Evolutionary conservation across 2,329 filamentous ascomycete genomes (phyloP).

Genomic region (Fusarium sacchari): DNA sequence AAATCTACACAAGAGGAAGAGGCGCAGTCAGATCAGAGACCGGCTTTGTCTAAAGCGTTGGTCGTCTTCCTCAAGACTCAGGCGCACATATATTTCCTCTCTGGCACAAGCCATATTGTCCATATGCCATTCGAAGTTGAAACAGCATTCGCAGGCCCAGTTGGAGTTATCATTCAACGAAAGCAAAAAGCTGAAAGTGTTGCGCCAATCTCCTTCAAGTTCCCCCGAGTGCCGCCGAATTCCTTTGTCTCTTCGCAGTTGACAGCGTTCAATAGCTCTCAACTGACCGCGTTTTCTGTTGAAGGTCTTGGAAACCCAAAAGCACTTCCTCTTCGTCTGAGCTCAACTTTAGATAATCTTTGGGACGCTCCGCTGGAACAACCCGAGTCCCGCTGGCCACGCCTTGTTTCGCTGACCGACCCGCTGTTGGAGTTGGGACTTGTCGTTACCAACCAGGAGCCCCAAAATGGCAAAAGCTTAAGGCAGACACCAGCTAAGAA

Average conservation of each 20-base stretch:
- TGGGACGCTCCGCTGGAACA: conserved; percentile 65
- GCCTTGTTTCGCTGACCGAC: conserved; percentile 85
- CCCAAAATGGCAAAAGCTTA: conserved; percentile 42
- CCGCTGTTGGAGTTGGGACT: conserved; percentile 87
- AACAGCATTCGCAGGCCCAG: conserved; percentile 81
- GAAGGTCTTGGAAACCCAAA: conserved; percentile 67
- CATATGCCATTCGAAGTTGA: conserved; percentile 97
- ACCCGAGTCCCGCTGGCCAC: conserved; percentile 71
- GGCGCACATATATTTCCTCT: conserved; percentile 91
- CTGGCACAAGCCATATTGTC: conserved; percentile 86
- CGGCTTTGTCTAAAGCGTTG: conserved; percentile 70
- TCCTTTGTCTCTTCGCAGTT: conserved; percentile 81
- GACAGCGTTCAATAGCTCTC: conserved; percentile 62
- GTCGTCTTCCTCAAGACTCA: conserved; percentile 94
- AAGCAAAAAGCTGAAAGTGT: conserved; percentile 68
- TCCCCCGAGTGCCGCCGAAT: conserved; percentile 76
- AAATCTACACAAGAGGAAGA: conserved; percentile 12
- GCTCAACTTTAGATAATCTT: conserved; percentile 65
- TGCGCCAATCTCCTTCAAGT: conserved; percentile 63
- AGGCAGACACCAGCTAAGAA: conserved; percentile 53
- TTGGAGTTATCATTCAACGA: conserved; percentile 86
- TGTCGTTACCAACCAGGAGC: conserved; percentile 71
- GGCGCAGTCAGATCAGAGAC: conserved; percentile 24
- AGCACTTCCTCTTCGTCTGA: conserved; percentile 62
- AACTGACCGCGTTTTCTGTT: conserved; percentile 64